Conservation (phyloP, 148 eudicot species). For the Rhododendron griersonianum region DNA sequence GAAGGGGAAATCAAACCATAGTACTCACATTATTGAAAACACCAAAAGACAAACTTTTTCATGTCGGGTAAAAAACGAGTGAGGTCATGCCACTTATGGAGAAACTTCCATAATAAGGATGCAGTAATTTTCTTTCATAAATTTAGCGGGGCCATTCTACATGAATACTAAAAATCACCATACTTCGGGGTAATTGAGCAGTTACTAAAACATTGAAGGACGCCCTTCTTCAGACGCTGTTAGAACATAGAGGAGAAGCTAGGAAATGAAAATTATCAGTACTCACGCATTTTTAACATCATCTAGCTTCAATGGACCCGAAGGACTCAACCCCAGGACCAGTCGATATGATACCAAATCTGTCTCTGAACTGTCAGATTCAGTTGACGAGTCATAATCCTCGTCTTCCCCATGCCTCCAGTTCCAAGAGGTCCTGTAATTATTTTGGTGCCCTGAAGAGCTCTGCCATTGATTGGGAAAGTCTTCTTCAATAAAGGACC, state of each 20-base stretch:
- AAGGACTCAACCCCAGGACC: slow-evolving; percentile 69
- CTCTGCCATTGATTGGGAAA: slow-evolving; percentile 35
- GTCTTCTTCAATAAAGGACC: slow-evolving; percentile 72
- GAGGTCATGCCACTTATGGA: not conserved
- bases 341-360: slow-evolving; percentile 49
- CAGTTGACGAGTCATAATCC: slow-evolving; percentile 47
- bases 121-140: not conserved
- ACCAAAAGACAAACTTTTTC: not conserved
- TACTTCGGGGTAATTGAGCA: not conserved
- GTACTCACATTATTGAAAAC: not conserved
- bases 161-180: not conserved
- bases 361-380: slow-evolving; percentile 29
- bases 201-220: not conserved
- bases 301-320: slow-evolving; percentile 77
- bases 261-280: not conserved
- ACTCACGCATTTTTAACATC: slow-evolving; percentile 92
- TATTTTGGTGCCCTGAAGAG: slow-evolving; percentile 48
- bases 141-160: not conserved
- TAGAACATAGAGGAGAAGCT: not conserved
- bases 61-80: not conserved
- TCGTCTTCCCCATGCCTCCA: slow-evolving; percentile 38
- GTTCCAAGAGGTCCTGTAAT: slow-evolving; percentile 39
- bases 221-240: not conserved
- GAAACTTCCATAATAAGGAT: not conserved
- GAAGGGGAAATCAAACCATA: not conserved